Percentiles rank a stretch among this genome's conserved stretches.
phyloP scores from a whole-genome alignment of 1,139 yeast genomes.

The Zygosaccharomyces pseudobailii region DNA sequence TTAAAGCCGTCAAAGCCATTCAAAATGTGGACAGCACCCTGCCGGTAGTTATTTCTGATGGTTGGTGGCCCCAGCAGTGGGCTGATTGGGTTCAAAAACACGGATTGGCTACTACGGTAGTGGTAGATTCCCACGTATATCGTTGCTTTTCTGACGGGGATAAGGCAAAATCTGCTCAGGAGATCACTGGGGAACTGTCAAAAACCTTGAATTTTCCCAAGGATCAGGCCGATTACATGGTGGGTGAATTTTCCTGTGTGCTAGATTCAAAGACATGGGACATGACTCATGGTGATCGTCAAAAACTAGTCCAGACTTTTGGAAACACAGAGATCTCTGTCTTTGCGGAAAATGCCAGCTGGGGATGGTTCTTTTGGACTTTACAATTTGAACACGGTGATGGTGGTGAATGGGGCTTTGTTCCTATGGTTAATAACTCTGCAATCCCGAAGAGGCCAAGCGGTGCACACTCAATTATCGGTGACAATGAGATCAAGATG shows the following conservation, averaged over 20 bases:
- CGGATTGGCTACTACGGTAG: constrained; percentile 49
- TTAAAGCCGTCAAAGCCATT: constrained; percentile 60
- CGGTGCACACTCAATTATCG: constrained; percentile 39
- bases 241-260: constrained; percentile 92
- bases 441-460: constrained; percentile 41
- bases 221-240: constrained; percentile 62
- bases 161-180: constrained; percentile 56
- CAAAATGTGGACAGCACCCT: constrained; percentile 50
- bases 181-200: constrained; percentile 56
- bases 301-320: constrained; percentile 40
- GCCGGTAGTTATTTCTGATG: constrained; percentile 83
- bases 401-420: constrained; percentile 96
- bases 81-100: constrained; percentile 54
- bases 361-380: constrained; percentile 89
- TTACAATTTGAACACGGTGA: constrained; percentile 79
- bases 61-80: constrained; percentile 89
- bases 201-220: constrained; percentile 47
- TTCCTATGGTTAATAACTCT: constrained; percentile 68
- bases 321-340: constrained; percentile 44
- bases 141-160: constrained; percentile 80
- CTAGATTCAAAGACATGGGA: constrained; percentile 73
- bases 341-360: constrained; percentile 48
- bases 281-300: constrained; percentile 45
- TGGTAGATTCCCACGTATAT: constrained; percentile 81
- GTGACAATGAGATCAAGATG: constrained; percentile 41